Evolutionary conservation across 805 yeast genomes (phyloP), one percentile per base, ranked within the genome.

Genomic region (Schwanniomyces vanrijiae): DNA sequence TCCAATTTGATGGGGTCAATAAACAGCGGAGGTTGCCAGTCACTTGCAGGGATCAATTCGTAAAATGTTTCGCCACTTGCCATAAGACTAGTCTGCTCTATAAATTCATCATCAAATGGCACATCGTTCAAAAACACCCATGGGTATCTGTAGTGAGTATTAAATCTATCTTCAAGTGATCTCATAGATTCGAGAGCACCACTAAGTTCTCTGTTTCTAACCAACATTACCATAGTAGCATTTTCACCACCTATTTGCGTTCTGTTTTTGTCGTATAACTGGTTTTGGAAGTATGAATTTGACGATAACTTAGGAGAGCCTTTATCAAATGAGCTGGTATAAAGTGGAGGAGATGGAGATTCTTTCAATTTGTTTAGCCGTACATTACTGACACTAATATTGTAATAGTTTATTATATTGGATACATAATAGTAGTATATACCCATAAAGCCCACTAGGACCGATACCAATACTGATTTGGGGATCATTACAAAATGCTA

Each of bases 181-280:
- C 77, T 55, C 64, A 73, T 73, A 10, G 76, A 68, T 24, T 51
- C 47, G 18, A 90, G 64, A 0, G 94, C 96, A 0, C 86, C 90
- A 9, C 77, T 73, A 9, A 90, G 65, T 63, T 90, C 97, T 69
- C 78, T 74, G 62, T 90, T 90, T 46, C 97, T 73, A 34, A 88
- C 96, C 22, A 91, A 77, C 96, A 91, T 90, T 46, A 91, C 77
- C 22, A 91, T 64, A 0, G 96, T 86, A 3, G 97, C 97, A 62
- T 90, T 90, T 58, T 88, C 96, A 16, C 51, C 61, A 1, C 88
- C 85, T 37, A 68, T 47, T 46, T 69, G 72, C 16, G 51, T 43
- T 43, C 69, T 58, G 47, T 75, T 73, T 37, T 67, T 55, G 13
- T 40, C 38, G 3, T 70, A 65, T 31, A 47, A 44, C n/a, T 41